These are phyloP conservation scores for Boletus pseudopeckii DNA, from an alignment of 768 basidiomycete species.

Conservation along the genomic window DNA sequence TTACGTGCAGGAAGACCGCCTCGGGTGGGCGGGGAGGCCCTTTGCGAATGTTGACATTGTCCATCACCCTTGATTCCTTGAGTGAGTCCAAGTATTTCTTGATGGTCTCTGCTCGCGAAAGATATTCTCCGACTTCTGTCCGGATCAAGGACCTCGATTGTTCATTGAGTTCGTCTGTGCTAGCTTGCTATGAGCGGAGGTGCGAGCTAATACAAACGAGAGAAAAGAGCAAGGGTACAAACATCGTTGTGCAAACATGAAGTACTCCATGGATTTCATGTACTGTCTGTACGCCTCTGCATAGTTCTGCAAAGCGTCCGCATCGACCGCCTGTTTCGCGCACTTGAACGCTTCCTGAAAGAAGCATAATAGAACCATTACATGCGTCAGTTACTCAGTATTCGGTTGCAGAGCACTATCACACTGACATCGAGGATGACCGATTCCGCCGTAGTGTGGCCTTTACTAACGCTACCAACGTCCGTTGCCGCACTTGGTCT, in stretches of 20 bases:
- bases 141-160: slow-evolving; percentile 81
- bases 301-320: slow-evolving; percentile 87
- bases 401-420: neutral
- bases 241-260: slow-evolving; percentile 96
- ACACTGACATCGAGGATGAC: slow-evolving; percentile 17
- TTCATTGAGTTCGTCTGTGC: slow-evolving; percentile 76
- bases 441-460: slow-evolving; percentile 4
- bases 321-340: slow-evolving; percentile 85
- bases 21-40: slow-evolving; percentile 15
- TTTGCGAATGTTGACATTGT: neutral
- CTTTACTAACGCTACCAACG: neutral
- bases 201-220: neutral
- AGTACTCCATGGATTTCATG: slow-evolving; percentile 92
- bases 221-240: slow-evolving; percentile 6
- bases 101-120: slow-evolving; percentile 83
- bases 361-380: neutral
- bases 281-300: slow-evolving; percentile 91
- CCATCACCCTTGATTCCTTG: neutral
- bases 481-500: neutral
- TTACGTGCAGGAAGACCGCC: slow-evolving; percentile 15
- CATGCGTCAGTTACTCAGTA: neutral
- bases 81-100: slow-evolving; percentile 63
- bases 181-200: slow-evolving; percentile 4
- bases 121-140: slow-evolving; percentile 83
- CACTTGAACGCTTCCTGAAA: slow-evolving; percentile 75